These are phyloP conservation scores for Malbranchea cinnamomea DNA, from an alignment of 2,329 filamentous ascomycete species.

Conservation along the genomic window DNA sequence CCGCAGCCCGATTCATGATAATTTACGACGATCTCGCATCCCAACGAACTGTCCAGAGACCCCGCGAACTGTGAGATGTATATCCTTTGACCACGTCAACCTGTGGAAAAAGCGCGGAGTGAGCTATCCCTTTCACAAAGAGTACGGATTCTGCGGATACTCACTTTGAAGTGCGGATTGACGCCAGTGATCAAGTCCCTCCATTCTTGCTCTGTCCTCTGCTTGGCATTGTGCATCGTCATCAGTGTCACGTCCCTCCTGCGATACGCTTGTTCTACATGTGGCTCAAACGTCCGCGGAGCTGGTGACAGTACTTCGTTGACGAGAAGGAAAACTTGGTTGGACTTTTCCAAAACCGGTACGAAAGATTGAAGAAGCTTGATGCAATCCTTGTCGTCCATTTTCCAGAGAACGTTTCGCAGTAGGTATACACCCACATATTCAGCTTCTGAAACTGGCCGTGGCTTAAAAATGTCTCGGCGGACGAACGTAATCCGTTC, in stretches of 20 bases:
- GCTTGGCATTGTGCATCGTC: constrained; percentile 13
- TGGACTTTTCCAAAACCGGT: constrained; percentile 5
- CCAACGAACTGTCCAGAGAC: constrained; percentile 1
- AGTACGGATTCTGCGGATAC: background rate
- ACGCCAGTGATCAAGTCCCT: constrained; percentile 4
- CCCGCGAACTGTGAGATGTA: constrained; percentile 1
- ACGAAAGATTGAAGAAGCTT: constrained; percentile 7
- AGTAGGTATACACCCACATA: constrained; percentile 6
- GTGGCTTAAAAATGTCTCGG: constrained; percentile 2
- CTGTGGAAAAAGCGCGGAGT: background rate
- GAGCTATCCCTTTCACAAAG: background rate
- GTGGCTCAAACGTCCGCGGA: constrained; percentile 6
- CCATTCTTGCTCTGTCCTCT: constrained; percentile 10
- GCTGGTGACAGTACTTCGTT: constrained; percentile 7
- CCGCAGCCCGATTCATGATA: too few relatives aligned
- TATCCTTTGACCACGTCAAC: background rate
- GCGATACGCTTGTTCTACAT: constrained; percentile 11
- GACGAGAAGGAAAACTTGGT: constrained; percentile 2
- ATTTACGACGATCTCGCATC: too few relatives aligned
- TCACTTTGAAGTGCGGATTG: background rate
- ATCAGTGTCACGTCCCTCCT: constrained; percentile 11
- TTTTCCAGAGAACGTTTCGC: constrained; percentile 11
- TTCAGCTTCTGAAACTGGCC: background rate
- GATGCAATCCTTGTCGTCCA: constrained; percentile 6
- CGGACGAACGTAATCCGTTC: constrained; percentile 1